These are phyloP conservation scores for Musa schizocarpa DNA, from an alignment of 176 grass and related monocot species.

Conservation along the genomic window DNA sequence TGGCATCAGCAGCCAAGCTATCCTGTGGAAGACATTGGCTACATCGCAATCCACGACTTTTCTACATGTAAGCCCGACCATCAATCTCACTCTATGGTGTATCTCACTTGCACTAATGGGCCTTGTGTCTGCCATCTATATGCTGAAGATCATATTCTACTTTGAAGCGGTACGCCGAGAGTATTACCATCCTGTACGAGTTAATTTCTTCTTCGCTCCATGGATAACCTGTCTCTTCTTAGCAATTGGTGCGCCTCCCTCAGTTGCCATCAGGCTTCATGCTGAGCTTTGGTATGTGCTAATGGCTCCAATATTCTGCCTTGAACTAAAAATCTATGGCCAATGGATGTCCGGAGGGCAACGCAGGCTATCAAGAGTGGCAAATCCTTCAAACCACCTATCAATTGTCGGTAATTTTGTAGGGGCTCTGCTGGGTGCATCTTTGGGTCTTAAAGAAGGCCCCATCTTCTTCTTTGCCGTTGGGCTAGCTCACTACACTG, in stretches of 20 bases:
- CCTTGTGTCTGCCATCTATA: background rate
- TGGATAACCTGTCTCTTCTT: constrained; percentile 11
- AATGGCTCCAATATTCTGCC: constrained; percentile 3
- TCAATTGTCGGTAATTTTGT: constrained; percentile 3
- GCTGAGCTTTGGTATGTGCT: constrained; percentile 1
- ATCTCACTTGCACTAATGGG: constrained; percentile 1
- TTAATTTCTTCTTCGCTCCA: constrained; percentile 13
- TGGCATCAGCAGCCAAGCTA: constrained; percentile 8
- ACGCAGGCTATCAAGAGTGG: background rate
- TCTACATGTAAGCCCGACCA: background rate
- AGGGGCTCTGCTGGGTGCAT: background rate
- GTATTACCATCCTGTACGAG: constrained; percentile 2
- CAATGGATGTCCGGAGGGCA: constrained; percentile 7
- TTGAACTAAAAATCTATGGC: constrained; percentile 7
- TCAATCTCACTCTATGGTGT: background rate
- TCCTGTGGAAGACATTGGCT: constrained; percentile 6
- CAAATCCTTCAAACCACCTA: constrained; percentile 3
- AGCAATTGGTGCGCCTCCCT: background rate
- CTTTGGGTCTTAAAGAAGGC: background rate
- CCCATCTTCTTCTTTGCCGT: constrained; percentile 7
- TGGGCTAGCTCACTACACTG: background rate
- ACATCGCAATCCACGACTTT: background rate
- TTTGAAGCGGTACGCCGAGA: constrained; percentile 10
- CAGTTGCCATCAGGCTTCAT: background rate
- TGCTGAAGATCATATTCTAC: constrained; percentile 9